Percentiles rank a stretch among this genome's conserved stretches.
phyloP scores from a whole-genome alignment of 2,329 filamentous ascomycete species.

The Sporothrix humicola region DNA sequence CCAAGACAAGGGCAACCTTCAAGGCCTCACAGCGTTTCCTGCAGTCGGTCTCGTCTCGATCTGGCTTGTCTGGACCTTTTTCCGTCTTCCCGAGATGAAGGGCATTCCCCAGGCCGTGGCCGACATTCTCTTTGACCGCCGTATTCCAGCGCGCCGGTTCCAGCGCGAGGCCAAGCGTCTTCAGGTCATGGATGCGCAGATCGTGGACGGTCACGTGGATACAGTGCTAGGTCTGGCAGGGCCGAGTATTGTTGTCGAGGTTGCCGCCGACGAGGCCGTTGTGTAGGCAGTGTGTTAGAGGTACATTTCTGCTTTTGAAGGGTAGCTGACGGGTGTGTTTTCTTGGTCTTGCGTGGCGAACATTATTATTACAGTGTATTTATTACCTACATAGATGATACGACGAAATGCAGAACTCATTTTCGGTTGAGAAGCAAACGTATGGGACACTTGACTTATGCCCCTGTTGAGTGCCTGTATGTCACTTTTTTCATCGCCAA shows the following conservation, averaged over 20 bases:
- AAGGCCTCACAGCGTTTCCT: slow-evolving; percentile 37
- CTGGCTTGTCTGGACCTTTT: slow-evolving; percentile 35
- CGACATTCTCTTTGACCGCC: slow-evolving; percentile 37
- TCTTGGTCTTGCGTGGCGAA: no score
- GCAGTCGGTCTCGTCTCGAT: slow-evolving; percentile 30
- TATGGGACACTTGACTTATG: no score
- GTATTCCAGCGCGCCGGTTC: slow-evolving; percentile 32
- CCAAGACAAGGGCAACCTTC: slow-evolving; percentile 36
- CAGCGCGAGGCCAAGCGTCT: slow-evolving; percentile 25
- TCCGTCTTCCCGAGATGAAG: slow-evolving; percentile 37
- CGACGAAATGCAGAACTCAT: no score
- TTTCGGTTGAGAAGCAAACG: no score
- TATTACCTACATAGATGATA: neutral
- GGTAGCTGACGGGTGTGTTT: neutral
- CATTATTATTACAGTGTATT: slow-evolving; percentile 5
- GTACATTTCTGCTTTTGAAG: neutral
- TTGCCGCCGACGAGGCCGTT: neutral
- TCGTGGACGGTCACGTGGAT: neutral
- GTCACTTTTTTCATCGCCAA: neutral
- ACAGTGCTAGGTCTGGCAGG: neutral
- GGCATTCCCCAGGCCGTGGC: slow-evolving; percentile 38
- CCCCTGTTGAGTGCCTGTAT: no score
- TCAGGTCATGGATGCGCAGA: slow-evolving; percentile 7
- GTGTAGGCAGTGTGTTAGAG: neutral
- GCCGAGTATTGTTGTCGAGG: neutral